Evolutionary conservation across 116 monocot genomes (phyloP).

Genomic region (Posidonia oceanica): DNA sequence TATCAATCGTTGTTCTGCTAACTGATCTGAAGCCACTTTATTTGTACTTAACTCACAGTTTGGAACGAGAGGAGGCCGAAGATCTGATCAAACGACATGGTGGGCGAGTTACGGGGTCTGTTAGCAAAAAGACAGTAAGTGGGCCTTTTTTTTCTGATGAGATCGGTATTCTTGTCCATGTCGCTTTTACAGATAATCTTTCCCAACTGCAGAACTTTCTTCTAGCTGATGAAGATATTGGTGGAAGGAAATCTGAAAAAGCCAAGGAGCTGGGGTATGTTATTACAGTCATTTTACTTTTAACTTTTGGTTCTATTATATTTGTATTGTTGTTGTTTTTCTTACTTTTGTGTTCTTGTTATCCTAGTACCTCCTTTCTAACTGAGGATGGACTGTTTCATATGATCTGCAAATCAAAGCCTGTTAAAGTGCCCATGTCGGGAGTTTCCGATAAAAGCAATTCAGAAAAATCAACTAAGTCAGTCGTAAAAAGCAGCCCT

Average conservation of each 20-base stretch:
- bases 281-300: not conserved
- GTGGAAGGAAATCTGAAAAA: conserved; percentile 84
- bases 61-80: conserved; percentile 94
- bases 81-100: conserved; percentile 90
- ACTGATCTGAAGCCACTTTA: not conserved
- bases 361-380: conserved; percentile 50
- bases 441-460: conserved; percentile 27
- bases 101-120: conserved; percentile 86
- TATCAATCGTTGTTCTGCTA: no score
- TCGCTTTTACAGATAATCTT: not conserved
- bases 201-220: conserved; percentile 55
- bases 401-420: conserved; percentile 90
- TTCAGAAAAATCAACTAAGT: conserved; percentile 27
- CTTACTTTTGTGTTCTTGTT: not conserved
- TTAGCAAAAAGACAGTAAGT: conserved; percentile 91
- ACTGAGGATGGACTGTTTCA: conserved; percentile 98
- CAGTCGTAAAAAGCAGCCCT: conserved; percentile 29
- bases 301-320: not conserved
- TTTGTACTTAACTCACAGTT: conserved; percentile 20
- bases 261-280: conserved; percentile 77
- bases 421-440: conserved; percentile 28
- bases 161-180: not conserved
- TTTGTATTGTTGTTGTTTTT: conserved; percentile 2
- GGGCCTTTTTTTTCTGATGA: not conserved
- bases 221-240: conserved; percentile 92